Evolutionary conservation across 2,329 filamentous ascomycete genomes (phyloP).

Genomic region (Clonostachys sp.): DNA sequence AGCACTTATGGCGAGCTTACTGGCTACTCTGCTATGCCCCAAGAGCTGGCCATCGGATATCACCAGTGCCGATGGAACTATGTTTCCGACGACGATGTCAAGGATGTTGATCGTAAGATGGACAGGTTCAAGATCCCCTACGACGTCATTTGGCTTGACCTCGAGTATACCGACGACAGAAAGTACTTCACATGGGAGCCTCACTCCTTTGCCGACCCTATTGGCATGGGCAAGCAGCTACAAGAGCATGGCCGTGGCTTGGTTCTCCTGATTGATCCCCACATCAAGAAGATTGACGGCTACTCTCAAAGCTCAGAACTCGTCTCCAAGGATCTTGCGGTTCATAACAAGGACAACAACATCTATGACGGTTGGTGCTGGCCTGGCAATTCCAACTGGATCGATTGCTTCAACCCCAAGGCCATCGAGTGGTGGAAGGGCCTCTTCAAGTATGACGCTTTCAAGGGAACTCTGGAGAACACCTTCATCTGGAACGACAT

Average conservation of each 20-base stretch:
- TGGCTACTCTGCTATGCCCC: slow-evolving; percentile 84
- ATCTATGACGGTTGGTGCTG: slow-evolving; percentile 98
- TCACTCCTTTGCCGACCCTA: slow-evolving; percentile 80
- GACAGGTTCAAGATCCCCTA: slow-evolving; percentile 95
- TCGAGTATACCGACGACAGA: slow-evolving; percentile 94
- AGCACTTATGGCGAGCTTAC: slow-evolving; percentile 85
- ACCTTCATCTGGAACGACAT: slow-evolving; percentile 99
- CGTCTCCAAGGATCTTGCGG: slow-evolving; percentile 76
- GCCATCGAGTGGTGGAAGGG: slow-evolving; percentile 86
- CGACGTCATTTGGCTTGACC: slow-evolving; percentile 98
- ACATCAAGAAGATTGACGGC: slow-evolving; percentile 86
- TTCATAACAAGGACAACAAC: slow-evolving; percentile 85
- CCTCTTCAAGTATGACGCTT: slow-evolving; percentile 82
- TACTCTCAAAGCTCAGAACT: slow-evolving; percentile 78
- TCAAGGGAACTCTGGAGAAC: slow-evolving; percentile 82
- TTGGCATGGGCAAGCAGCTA: slow-evolving; percentile 83
- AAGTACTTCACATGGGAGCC: slow-evolving; percentile 98
- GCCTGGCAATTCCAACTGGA: slow-evolving; percentile 95
- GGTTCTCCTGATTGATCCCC: slow-evolving; percentile 92
- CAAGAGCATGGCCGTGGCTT: slow-evolving; percentile 83
- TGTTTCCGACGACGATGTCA: slow-evolving; percentile 93
- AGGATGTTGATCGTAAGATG: slow-evolving; percentile 93
- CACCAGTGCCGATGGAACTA: slow-evolving; percentile 99
- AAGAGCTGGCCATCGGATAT: slow-evolving; percentile 88
- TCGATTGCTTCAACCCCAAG: slow-evolving; percentile 93